phyloP scores from a whole-genome alignment of 352 stramenopile species.

The Phytophthora sojae region DNA sequence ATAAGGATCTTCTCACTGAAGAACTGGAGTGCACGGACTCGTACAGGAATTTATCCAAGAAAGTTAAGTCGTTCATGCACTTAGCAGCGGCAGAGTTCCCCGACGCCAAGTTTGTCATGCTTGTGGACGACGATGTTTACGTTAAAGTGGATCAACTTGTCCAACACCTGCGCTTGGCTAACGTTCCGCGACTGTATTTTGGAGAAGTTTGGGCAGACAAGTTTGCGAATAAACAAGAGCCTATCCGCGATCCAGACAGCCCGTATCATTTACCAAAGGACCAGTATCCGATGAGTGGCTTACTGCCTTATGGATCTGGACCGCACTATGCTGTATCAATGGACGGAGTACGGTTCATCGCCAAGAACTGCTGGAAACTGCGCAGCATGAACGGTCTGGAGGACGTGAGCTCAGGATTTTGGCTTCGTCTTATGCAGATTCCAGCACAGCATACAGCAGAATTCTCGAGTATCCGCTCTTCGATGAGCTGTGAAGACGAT shows the following conservation, averaged over 20 bases:
- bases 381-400: slow-evolving; percentile 55
- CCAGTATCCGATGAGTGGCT: slow-evolving; percentile 40
- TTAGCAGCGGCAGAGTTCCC: slow-evolving; percentile 36
- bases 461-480: slow-evolving; percentile 24
- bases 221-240: slow-evolving; percentile 26
- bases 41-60: slow-evolving; percentile 58
- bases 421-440: slow-evolving; percentile 58
- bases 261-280: slow-evolving; percentile 44
- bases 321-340: slow-evolving; percentile 64
- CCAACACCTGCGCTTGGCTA: slow-evolving; percentile 8
- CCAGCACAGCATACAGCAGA: slow-evolving; percentile 23
- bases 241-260: slow-evolving; percentile 37
- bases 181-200: slow-evolving; percentile 16
- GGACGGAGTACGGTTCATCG: slow-evolving; percentile 53
- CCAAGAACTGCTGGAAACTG: slow-evolving; percentile 43
- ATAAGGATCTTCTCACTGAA: slow-evolving; percentile 55
- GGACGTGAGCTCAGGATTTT: slow-evolving; percentile 70
- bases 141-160: slow-evolving; percentile 41
- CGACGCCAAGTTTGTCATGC: slow-evolving; percentile 53
- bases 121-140: slow-evolving; percentile 68
- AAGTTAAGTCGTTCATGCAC: slow-evolving; percentile 67
- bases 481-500: slow-evolving; percentile 36
- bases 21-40: slow-evolving; percentile 61
- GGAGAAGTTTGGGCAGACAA: slow-evolving; percentile 30
- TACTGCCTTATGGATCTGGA: slow-evolving; percentile 53